Evolutionary conservation across 768 basidiomycete genomes (phyloP).

Genomic region (Lanmaoa rubissima): DNA sequence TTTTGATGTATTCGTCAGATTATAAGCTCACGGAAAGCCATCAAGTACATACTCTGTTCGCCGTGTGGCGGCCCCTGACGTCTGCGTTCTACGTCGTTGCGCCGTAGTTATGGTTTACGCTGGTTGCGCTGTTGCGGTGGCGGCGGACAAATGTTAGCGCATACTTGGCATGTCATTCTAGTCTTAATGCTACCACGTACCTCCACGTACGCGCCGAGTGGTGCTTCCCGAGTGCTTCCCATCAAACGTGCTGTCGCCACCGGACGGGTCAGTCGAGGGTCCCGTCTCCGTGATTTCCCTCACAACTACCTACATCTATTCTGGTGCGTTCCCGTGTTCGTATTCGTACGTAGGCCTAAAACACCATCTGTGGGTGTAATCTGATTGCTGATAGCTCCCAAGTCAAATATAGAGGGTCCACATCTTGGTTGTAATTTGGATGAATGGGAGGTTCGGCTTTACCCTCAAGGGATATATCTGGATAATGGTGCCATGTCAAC

Average conservation of each 20-base stretch:
- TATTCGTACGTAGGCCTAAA: not conserved
- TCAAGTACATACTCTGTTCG: not conserved
- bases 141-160: not conserved
- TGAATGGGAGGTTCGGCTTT: not conserved
- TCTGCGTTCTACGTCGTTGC: not conserved
- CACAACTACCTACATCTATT: not conserved
- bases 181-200: not conserved
- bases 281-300: not conserved
- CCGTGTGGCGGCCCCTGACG: not conserved
- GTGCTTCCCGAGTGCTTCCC: not conserved
- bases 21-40: not conserved
- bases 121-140: not conserved
- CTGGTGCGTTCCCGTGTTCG: not conserved
- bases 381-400: not conserved
- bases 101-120: not conserved
- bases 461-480: not conserved
- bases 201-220: not conserved
- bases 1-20: not conserved
- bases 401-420: not conserved
- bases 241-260: not conserved
- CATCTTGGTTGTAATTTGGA: not conserved
- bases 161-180: not conserved
- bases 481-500: not conserved
- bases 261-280: not conserved
- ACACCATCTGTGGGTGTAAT: not conserved